Conservation (phyloP, 805 yeast species). For the Metschnikowia koreensis region DNA sequence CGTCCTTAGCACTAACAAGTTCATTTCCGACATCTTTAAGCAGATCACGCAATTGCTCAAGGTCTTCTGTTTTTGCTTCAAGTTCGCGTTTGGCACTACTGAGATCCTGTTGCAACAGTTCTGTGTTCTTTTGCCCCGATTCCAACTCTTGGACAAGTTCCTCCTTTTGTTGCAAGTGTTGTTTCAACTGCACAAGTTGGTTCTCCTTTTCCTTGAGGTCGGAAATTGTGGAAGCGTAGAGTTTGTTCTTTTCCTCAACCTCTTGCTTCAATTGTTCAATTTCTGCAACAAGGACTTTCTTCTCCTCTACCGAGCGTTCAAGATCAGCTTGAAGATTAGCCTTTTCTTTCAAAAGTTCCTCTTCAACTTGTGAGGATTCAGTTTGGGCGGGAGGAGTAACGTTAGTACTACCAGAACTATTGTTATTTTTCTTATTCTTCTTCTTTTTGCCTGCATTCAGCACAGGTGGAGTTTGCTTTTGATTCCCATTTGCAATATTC, state of each 20-base stretch:
- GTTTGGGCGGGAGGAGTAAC: background rate
- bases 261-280: slow-evolving; percentile 11
- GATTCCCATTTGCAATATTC: background rate
- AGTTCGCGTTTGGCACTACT: slow-evolving; percentile 10
- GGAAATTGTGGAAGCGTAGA: background rate
- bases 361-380: background rate
- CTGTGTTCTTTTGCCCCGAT: slow-evolving; percentile 3
- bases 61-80: slow-evolving; percentile 49
- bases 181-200: slow-evolving; percentile 17
- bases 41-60: slow-evolving; percentile 73
- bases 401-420: background rate
- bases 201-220: slow-evolving; percentile 17
- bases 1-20: slow-evolving; percentile 61
- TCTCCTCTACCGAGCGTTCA: background rate
- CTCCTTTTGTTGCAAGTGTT: background rate
- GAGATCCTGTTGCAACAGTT: slow-evolving; percentile 7
- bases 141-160: slow-evolving; percentile 5
- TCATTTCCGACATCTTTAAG: slow-evolving; percentile 75
- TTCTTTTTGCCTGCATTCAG: background rate
- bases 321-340: background rate
- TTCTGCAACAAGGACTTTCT: background rate
- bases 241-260: slow-evolving; percentile 1
- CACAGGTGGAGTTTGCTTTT: background rate
- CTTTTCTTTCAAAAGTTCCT: background rate
- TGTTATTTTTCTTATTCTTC: slow-evolving; percentile 1